Evolutionary conservation across 805 yeast species (phyloP).

Genomic region (Metschnikowia orientalis): DNA sequence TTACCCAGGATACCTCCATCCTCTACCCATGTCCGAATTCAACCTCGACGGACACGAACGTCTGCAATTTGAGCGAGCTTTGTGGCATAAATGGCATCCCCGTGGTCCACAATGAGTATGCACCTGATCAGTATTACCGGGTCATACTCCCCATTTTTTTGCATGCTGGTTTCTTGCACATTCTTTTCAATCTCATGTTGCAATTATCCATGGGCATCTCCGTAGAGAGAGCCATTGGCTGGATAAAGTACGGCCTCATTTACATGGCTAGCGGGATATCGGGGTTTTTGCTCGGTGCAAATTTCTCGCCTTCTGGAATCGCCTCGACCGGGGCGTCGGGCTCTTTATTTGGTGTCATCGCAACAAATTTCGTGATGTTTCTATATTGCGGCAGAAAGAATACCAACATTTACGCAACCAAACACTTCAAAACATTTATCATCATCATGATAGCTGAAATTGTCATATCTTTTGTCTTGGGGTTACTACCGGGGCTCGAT

Average conservation of each 20-base stretch:
- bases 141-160: conserved; percentile 64
- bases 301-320: conserved; percentile 62
- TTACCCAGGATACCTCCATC: conserved; percentile 45
- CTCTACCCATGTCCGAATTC: conserved; percentile 68
- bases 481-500: conserved; percentile 69
- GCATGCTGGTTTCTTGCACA: conserved; percentile 72
- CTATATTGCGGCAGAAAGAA: conserved; percentile 49
- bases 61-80: conserved; percentile 51
- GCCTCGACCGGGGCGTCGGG: conserved; percentile 72
- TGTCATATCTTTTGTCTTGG: conserved; percentile 55
- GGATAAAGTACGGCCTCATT: conserved; percentile 47
- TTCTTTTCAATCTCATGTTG: conserved; percentile 55
- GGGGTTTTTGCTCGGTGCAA: conserved; percentile 66
- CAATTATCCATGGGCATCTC: conserved; percentile 60
- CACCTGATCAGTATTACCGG: conserved; percentile 67
- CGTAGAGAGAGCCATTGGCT: conserved; percentile 56
- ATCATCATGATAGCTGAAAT: conserved; percentile 51
- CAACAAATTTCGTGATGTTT: conserved; percentile 54
- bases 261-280: conserved; percentile 60
- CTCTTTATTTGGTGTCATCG: conserved; percentile 64
- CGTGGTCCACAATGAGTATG: conserved; percentile 25
- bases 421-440: conserved; percentile 44
- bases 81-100: conserved; percentile 57
- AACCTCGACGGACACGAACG: conserved; percentile 49
- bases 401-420: conserved; percentile 42